Conservation (phyloP, 2,329 filamentous ascomycete species). For the Trichoderma lentiforme region DNA sequence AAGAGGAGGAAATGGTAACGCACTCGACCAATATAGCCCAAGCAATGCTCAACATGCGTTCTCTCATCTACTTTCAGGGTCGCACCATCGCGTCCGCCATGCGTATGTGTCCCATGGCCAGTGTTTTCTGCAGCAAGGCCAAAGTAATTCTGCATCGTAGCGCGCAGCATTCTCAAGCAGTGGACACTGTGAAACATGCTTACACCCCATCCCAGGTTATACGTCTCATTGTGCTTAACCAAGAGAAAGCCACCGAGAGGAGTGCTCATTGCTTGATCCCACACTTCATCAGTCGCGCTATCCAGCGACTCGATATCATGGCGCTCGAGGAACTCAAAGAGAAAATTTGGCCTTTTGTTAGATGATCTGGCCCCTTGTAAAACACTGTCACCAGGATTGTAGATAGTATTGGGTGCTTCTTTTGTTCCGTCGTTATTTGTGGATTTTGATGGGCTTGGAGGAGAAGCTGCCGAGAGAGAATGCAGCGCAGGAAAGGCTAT, state of each 20-base stretch:
- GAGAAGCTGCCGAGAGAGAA: background rate
- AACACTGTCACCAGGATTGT: background rate
- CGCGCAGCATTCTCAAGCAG: background rate
- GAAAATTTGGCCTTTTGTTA: background rate
- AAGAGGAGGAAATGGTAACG: background rate
- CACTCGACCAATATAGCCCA: background rate
- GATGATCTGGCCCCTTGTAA: background rate
- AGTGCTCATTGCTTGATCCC: background rate
- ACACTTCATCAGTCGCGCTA: background rate
- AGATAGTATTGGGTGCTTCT: background rate
- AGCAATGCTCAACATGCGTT: background rate
- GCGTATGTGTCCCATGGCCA: background rate
- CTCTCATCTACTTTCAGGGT: background rate
- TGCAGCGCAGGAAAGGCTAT: background rate
- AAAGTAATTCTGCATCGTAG: background rate
- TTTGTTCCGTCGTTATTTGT: background rate
- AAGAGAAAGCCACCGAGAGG: background rate
- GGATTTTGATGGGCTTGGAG: background rate
- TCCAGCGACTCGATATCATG: conserved; percentile 1
- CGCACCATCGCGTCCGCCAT: background rate
- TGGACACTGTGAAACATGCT: background rate
- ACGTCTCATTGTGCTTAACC: background rate
- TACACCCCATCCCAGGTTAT: background rate
- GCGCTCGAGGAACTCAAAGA: background rate
- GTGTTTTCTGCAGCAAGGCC: background rate